Evolutionary conservation across 2,329 filamentous ascomycete species (phyloP).

Genomic region (Pseudonectria buxi): DNA sequence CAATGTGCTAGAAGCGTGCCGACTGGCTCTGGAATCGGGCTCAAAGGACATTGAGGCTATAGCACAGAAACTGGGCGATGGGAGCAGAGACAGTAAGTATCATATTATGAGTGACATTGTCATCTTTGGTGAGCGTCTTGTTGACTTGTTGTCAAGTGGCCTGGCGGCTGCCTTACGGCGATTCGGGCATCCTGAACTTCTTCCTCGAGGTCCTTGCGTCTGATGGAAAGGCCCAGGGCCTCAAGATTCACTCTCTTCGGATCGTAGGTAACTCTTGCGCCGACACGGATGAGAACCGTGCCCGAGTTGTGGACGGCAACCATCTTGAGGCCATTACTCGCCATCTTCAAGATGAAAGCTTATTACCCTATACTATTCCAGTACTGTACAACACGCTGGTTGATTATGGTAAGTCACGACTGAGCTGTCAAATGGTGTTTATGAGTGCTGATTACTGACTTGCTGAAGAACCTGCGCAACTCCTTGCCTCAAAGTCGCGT

Average conservation of each 20-base stretch:
- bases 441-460: conserved; percentile 3
- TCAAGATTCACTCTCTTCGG: conserved; percentile 50
- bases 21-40: conserved; percentile 34
- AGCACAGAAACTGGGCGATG: conserved; percentile 48
- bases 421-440: neutral
- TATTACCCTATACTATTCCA: conserved; percentile 48
- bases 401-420: conserved; percentile 46
- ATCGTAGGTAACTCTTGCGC: conserved; percentile 57
- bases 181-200: conserved; percentile 51
- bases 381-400: conserved; percentile 58
- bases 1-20: conserved; percentile 32
- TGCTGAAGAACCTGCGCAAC: conserved; percentile 48
- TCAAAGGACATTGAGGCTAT: conserved; percentile 38
- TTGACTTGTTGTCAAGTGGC: conserved; percentile 32
- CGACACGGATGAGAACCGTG: conserved; percentile 56
- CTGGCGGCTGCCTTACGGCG: conserved; percentile 51
- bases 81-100: conserved; percentile 48
- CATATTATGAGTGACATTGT: neutral
- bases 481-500: conserved; percentile 44
- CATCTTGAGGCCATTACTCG: conserved; percentile 41
- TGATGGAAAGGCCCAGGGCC: conserved; percentile 30
- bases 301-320: conserved; percentile 43
- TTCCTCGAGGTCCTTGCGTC: conserved; percentile 42
- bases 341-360: conserved; percentile 39
- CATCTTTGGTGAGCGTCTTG: neutral